These are phyloP conservation scores for Millerozyma acaciae DNA, from an alignment of 805 yeast species.

Conservation along the genomic window DNA sequence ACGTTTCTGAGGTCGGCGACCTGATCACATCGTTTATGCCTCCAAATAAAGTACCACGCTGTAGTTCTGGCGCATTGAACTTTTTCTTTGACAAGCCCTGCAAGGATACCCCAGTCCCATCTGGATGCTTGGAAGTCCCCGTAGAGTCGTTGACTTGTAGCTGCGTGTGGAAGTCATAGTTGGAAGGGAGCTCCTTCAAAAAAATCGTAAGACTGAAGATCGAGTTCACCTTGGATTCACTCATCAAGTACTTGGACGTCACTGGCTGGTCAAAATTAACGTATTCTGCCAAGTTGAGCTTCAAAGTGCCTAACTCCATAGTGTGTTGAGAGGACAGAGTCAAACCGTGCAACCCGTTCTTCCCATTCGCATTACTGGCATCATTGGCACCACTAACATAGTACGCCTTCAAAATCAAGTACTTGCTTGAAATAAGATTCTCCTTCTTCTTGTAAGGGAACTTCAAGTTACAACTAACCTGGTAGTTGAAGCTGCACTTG, in stretches of 20 bases:
- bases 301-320: slow-evolving; percentile 60
- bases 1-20: slow-evolving; percentile 2
- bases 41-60: slow-evolving; percentile 43
- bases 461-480: slow-evolving; percentile 32
- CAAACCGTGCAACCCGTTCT: slow-evolving; percentile 5
- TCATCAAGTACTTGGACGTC: slow-evolving; percentile 63
- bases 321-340: slow-evolving; percentile 11
- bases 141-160: slow-evolving; percentile 29
- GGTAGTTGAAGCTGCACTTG: slow-evolving; percentile 36
- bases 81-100: slow-evolving; percentile 22
- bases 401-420: slow-evolving; percentile 33
- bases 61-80: slow-evolving; percentile 38
- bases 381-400: slow-evolving; percentile 20
- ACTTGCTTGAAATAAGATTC: slow-evolving; percentile 40
- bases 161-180: slow-evolving; percentile 40
- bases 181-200: slow-evolving; percentile 40
- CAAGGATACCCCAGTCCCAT: background rate
- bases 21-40: slow-evolving; percentile 44
- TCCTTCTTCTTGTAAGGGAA: slow-evolving; percentile 38
- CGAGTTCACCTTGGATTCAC: slow-evolving; percentile 78
- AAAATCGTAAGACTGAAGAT: slow-evolving; percentile 62
- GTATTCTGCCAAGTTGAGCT: slow-evolving; percentile 70
- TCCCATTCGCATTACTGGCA: slow-evolving; percentile 5
- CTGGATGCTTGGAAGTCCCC: slow-evolving; percentile 4
- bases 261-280: slow-evolving; percentile 49